These are phyloP conservation scores for Monosporascus sp. DNA, from an alignment of 2,329 filamentous ascomycete genomes.

Conservation along the genomic window DNA sequence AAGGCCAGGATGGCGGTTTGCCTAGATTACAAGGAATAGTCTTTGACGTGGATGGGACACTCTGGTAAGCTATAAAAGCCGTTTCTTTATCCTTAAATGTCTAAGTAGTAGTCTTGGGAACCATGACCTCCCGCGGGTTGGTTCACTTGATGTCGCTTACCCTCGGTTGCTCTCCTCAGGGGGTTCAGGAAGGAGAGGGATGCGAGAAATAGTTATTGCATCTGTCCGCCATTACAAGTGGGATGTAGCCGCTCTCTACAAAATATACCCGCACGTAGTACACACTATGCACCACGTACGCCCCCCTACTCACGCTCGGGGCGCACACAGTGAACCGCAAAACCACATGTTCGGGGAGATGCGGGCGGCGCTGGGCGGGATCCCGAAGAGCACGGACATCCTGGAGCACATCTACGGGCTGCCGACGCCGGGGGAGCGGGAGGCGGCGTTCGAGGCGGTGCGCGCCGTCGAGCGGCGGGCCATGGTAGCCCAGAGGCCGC, in stretches of 20 bases:
- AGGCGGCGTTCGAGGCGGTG: slow-evolving; percentile 66
- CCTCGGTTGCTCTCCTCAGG: too few species aligned
- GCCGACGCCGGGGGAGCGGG: slow-evolving; percentile 51
- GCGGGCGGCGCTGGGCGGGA: slow-evolving; percentile 63
- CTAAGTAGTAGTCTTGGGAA: too few species aligned
- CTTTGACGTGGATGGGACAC: slow-evolving; percentile 93
- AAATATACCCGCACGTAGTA: too few species aligned
- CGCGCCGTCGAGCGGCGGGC: slow-evolving; percentile 73
- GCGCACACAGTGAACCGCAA: slow-evolving; percentile 66
- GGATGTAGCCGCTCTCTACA: too few species aligned
- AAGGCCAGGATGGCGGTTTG: slow-evolving; percentile 24
- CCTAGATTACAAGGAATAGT: slow-evolving; percentile 58
- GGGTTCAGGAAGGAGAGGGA: too few species aligned
- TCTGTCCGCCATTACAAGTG: too few species aligned
- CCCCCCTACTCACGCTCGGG: too few species aligned
- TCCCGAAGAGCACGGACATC: slow-evolving; percentile 73
- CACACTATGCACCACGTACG: too few species aligned
- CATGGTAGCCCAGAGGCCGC: slow-evolving; percentile 75
- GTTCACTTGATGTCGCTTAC: too few species aligned
- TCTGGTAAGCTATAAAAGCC: slow-evolving; percentile 61
- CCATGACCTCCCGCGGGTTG: too few species aligned
- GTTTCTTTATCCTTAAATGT: not conserved
- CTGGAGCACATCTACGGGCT: slow-evolving; percentile 81
- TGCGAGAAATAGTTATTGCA: too few species aligned
- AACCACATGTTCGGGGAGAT: slow-evolving; percentile 95